Conservation (phyloP, 352 stramenopile genomes). For the Globisporangium ultimum region DNA sequence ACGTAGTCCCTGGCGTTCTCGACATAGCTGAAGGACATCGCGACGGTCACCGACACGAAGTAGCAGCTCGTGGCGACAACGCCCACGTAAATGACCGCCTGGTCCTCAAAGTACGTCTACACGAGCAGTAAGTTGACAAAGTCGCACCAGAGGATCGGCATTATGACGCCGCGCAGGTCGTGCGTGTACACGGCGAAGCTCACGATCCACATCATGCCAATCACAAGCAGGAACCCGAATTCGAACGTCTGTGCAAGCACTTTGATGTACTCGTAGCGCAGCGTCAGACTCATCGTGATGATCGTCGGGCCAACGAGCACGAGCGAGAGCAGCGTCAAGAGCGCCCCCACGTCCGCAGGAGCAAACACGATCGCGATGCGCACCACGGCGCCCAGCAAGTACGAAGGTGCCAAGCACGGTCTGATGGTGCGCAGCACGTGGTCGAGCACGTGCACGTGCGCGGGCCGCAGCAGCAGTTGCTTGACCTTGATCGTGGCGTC, state of each 20-base stretch:
- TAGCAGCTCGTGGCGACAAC: not conserved
- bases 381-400: conserved; percentile 3
- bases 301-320: conserved; percentile 8
- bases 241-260: conserved; percentile 13
- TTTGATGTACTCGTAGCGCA: conserved; percentile 12
- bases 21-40: conserved; percentile 1
- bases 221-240: conserved; percentile 12
- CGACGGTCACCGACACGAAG: conserved; percentile 6
- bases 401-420: conserved; percentile 1
- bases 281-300: conserved; percentile 5
- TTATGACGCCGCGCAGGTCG: conserved; percentile 7
- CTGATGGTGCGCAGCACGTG: not conserved
- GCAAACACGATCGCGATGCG: conserved; percentile 6
- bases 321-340: conserved; percentile 5
- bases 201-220: conserved; percentile 5
- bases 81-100: not conserved
- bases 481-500: conserved; percentile 1
- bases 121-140: conserved; percentile 18
- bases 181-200: conserved; percentile 3
- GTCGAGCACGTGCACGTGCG: conserved; percentile 7
- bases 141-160: conserved; percentile 6
- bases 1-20: not conserved
- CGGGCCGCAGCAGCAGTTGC: not conserved
- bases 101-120: conserved; percentile 15
- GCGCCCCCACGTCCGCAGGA: not conserved